A percentile compares a stretch with the other conserved stretches of the same genome.
These are phyloP conservation scores for Candida khao-thaluensis DNA, from an alignment of 805 yeast genomes.

Conservation along the genomic window DNA sequence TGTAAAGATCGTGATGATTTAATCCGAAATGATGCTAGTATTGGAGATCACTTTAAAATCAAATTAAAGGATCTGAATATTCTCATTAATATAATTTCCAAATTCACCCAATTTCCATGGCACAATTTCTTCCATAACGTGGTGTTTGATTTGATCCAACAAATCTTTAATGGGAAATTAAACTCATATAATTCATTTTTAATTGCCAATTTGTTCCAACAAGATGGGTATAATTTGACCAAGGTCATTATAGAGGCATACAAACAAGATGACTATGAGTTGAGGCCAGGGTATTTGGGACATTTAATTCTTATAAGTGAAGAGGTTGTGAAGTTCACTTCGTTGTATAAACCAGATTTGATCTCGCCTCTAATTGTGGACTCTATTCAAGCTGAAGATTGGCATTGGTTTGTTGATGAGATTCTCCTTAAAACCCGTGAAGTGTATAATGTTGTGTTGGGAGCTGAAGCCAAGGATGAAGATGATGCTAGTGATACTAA, in stretches of 20 bases:
- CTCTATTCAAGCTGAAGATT: slow-evolving; percentile 45
- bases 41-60: slow-evolving; percentile 87
- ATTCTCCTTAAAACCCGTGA: slow-evolving; percentile 52
- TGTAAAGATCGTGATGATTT: slow-evolving; percentile 30
- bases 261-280: slow-evolving; percentile 32
- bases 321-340: slow-evolving; percentile 86
- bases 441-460: slow-evolving; percentile 56
- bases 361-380: slow-evolving; percentile 54
- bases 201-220: slow-evolving; percentile 30
- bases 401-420: slow-evolving; percentile 53
- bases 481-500: slow-evolving; percentile 17
- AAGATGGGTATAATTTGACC: slow-evolving; percentile 24
- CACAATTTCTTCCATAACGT: slow-evolving; percentile 96
- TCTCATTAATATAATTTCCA: slow-evolving; percentile 61
- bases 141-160: slow-evolving; percentile 94
- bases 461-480: slow-evolving; percentile 37
- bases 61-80: slow-evolving; percentile 74
- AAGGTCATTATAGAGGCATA: slow-evolving; percentile 26
- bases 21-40: slow-evolving; percentile 58
- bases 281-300: slow-evolving; percentile 95
- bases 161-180: slow-evolving; percentile 86
- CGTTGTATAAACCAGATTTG: slow-evolving; percentile 58
- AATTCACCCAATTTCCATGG: slow-evolving; percentile 91
- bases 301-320: slow-evolving; percentile 91
- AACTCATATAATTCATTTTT: slow-evolving; percentile 74